phyloP scores from a whole-genome alignment of 371 early-diverging fungal genomes.

The Fennellomyces sp. region DNA sequence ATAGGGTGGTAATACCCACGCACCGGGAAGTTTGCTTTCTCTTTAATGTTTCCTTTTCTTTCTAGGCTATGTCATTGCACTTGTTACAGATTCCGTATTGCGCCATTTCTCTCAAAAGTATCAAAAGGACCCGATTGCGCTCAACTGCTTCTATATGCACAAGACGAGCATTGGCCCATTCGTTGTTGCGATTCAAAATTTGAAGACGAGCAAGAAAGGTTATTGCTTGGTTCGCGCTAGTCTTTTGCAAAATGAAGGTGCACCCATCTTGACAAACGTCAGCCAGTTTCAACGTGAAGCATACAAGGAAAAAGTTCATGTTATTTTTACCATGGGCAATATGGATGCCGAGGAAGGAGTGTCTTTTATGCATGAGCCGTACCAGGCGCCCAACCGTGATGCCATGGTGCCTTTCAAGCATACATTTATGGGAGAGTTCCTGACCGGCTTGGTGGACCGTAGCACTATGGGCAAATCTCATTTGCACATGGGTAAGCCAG shows the following conservation, averaged over 20 bases:
- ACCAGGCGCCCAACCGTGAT: constrained; percentile 20
- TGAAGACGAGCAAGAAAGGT: constrained; percentile 43
- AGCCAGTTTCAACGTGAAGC: constrained; percentile 21
- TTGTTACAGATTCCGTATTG: constrained; percentile 35
- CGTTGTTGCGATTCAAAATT: constrained; percentile 35
- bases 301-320: constrained; percentile 34
- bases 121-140: constrained; percentile 43
- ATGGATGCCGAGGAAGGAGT: constrained; percentile 39
- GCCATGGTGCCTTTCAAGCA: constrained; percentile 26
- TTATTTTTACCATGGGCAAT: constrained; percentile 47
- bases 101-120: constrained; percentile 25
- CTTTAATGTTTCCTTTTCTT: neutral
- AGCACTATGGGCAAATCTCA: neutral
- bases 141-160: constrained; percentile 45
- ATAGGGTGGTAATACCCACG: constrained; percentile 20
- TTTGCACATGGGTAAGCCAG: constrained; percentile 26
- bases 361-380: constrained; percentile 23
- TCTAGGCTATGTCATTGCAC: constrained; percentile 32
- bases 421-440: constrained; percentile 30
- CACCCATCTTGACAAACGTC: constrained; percentile 2
- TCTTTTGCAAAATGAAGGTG: constrained; percentile 24
- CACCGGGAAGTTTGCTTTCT: neutral
- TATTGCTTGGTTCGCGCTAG: constrained; percentile 36
- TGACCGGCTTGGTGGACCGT: constrained; percentile 11
- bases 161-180: constrained; percentile 33